phyloP scores from a whole-genome alignment of 2,329 filamentous ascomycete genomes.

The Trichophyton equinum region DNA sequence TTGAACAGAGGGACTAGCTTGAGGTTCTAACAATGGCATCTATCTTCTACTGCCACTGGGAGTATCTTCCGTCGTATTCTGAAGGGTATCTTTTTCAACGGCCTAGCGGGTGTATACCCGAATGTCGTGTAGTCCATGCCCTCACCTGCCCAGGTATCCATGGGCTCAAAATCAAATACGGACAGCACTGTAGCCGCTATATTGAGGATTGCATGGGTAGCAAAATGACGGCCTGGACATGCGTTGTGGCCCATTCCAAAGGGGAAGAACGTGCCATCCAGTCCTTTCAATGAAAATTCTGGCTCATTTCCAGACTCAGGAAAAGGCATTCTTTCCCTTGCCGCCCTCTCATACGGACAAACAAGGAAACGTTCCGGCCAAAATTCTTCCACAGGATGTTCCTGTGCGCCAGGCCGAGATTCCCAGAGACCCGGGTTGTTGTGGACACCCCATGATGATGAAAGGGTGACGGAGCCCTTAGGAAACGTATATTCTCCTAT shows the following conservation, averaged over 20 bases:
- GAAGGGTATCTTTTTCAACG: background rate
- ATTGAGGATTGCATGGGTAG: constrained; percentile 7
- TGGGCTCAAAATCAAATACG: background rate
- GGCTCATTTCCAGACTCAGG: background rate
- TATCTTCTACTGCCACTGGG: background rate
- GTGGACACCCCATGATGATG: background rate
- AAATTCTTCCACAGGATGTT: background rate
- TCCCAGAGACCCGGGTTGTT: background rate
- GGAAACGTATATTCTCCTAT: background rate
- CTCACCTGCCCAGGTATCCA: background rate
- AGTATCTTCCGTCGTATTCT: background rate
- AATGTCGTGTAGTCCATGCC: background rate
- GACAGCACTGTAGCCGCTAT: background rate
- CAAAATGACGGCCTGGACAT: constrained; percentile 26
- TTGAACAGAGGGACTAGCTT: background rate
- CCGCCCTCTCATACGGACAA: background rate
- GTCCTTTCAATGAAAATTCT: background rate
- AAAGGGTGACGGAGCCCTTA: background rate
- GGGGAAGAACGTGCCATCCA: constrained; percentile 9
- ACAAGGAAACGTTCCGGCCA: background rate
- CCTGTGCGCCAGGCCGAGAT: background rate
- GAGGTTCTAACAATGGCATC: background rate
- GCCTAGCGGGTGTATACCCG: background rate
- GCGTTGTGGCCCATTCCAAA: constrained; percentile 24
- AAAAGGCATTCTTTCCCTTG: background rate